Percentiles rank a stretch among this genome's conserved stretches.
Evolutionary conservation across 768 basidiomycete genomes (phyloP).

Genomic region (Leccinellum luteum): DNA sequence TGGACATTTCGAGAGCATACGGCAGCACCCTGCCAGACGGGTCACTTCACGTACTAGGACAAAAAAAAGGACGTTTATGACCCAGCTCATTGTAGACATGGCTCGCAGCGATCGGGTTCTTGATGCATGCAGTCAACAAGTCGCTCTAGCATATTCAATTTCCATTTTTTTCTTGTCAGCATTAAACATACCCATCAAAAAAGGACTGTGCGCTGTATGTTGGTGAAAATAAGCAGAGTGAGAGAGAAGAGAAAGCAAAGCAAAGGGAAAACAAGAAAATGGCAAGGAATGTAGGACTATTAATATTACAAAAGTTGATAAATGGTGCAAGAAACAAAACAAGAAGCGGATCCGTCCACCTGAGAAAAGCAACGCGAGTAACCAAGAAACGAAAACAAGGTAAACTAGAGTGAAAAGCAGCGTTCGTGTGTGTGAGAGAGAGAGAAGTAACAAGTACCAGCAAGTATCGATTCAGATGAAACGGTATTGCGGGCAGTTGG

Average conservation of each 20-base stretch:
- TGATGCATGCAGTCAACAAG: background rate
- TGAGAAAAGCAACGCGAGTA: slow-evolving; percentile 1
- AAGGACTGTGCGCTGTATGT: too few species aligned
- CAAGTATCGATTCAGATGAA: slow-evolving; percentile 9
- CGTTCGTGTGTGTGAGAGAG: background rate
- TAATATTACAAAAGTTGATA: background rate
- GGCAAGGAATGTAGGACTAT: background rate
- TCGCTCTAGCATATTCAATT: background rate
- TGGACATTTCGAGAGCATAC: too few species aligned
- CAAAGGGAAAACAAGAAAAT: too few species aligned
- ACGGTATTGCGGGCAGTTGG: background rate
- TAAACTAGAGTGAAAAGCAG: slow-evolving; percentile 1
- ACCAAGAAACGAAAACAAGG: background rate
- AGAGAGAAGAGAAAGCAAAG: too few species aligned
- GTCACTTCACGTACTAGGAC: too few species aligned
- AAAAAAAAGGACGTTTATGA: too few species aligned
- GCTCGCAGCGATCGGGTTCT: too few species aligned
- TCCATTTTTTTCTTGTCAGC: background rate
- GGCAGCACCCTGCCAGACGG: too few species aligned
- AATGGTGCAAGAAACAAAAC: slow-evolving; percentile 6
- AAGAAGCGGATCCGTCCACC: background rate
- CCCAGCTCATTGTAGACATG: too few species aligned
- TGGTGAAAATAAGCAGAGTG: too few species aligned
- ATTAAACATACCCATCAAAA: too few species aligned
- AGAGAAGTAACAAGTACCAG: background rate